Conservation (phyloP, 2,329 filamentous ascomycete species). For the Diaporthe citrichinensis region DNA sequence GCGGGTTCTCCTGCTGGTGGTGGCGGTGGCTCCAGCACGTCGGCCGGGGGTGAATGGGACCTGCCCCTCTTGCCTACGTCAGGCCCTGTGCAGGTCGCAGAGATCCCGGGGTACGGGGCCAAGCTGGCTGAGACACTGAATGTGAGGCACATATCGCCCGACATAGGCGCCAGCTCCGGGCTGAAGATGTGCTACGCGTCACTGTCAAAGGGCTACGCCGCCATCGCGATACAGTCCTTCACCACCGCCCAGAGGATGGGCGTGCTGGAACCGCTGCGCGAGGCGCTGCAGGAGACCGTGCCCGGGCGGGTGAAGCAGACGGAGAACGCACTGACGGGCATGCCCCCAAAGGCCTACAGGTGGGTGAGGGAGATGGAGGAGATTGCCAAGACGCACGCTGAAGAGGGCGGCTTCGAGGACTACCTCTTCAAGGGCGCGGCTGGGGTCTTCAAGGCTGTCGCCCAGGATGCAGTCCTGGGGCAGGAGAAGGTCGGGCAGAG, state of each 20-base stretch:
- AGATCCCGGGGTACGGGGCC: conserved; percentile 57
- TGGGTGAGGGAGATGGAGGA: conserved; percentile 86
- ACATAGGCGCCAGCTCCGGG: conserved; percentile 69
- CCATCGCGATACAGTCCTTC: conserved; percentile 78
- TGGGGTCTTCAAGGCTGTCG: conserved; percentile 72
- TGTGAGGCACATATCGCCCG: conserved; percentile 61
- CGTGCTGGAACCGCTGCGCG: conserved; percentile 71
- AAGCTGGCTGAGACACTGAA: conserved; percentile 61
- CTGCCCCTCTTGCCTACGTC: conserved; percentile 56
- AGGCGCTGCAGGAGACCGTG: conserved; percentile 65
- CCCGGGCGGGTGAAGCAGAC: conserved; percentile 63
- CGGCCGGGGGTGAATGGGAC: conserved; percentile 51
- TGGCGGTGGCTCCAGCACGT: conserved; percentile 40
- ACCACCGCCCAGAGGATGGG: conserved; percentile 76
- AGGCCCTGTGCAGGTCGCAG: conserved; percentile 59
- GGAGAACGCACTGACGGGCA: conserved; percentile 61
- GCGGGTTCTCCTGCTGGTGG: conserved; percentile 39
- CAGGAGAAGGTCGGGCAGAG: conserved; percentile 45
- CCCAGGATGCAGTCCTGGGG: conserved; percentile 72
- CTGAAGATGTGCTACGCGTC: conserved; percentile 78
- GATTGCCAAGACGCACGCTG: conserved; percentile 76
- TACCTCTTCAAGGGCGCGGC: conserved; percentile 73
- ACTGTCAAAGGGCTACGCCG: conserved; percentile 75
- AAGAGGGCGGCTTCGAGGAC: conserved; percentile 73
- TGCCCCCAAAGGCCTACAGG: conserved; percentile 82